Evolutionary conservation across 164 flowering plant species (phyloP).

Genomic region (Brasenia schreberi): DNA sequence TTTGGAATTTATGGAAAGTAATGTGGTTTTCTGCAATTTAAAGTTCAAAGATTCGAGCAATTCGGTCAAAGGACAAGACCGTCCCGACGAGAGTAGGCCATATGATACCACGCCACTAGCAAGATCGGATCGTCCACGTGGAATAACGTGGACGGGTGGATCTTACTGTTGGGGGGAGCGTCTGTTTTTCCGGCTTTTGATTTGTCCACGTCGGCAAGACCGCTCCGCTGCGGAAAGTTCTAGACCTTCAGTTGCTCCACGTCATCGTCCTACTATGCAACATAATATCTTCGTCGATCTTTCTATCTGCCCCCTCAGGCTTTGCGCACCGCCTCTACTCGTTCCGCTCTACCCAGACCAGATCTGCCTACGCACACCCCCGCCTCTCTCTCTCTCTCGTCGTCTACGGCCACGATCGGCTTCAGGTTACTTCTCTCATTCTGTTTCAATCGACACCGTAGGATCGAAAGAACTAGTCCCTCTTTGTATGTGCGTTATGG

Average conservation of each 20-base stretch:
- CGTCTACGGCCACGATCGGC: background rate
- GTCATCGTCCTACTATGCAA: conserved; percentile 5
- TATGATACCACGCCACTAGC: too few species aligned
- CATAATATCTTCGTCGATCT: conserved; percentile 9
- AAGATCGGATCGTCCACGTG: background rate
- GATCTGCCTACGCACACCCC: background rate
- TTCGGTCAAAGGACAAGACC: too few species aligned
- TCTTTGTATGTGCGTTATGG: too few species aligned
- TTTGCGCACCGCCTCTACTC: background rate
- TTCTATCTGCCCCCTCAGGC: background rate
- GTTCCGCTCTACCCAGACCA: background rate
- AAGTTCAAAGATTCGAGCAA: too few species aligned
- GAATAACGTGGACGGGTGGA: background rate
- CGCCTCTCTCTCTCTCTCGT: background rate
- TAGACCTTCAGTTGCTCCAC: conserved; percentile 20
- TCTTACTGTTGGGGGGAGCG: background rate
- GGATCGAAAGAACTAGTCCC: too few species aligned
- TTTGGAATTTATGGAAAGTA: too few species aligned
- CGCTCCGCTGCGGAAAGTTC: conserved; percentile 1
- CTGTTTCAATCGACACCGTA: too few species aligned
- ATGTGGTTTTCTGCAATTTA: too few species aligned
- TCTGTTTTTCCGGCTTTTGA: conserved; percentile 15
- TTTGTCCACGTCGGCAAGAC: conserved; percentile 13
- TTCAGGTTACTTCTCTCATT: background rate
- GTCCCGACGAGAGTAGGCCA: too few species aligned